Percentiles rank a stretch among this genome's conserved stretches.
Conservation (phyloP, 441 rosid species). For the Gossypium gossypioides region DNA sequence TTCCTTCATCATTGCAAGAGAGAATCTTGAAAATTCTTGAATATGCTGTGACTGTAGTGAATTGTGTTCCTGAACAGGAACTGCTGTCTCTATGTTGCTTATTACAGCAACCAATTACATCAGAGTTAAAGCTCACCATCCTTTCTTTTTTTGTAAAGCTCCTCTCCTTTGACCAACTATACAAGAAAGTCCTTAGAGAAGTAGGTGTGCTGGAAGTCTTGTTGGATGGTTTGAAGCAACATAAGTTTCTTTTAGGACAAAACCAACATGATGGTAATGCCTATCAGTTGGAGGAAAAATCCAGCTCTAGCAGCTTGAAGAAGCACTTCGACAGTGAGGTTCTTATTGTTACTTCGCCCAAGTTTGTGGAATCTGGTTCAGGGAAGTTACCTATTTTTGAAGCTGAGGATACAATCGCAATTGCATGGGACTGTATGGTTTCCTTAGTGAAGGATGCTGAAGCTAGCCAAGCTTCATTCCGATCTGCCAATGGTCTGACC, state of each 20-base stretch:
- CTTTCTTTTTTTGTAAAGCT: slow-evolving; percentile 95
- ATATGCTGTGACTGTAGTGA: slow-evolving; percentile 98
- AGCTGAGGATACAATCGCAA: slow-evolving; percentile 65
- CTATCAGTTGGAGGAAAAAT: slow-evolving; percentile 51
- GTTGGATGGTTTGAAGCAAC: slow-evolving; percentile 92
- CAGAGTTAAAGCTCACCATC: slow-evolving; percentile 83
- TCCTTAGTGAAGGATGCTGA: slow-evolving; percentile 94
- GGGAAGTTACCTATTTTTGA: slow-evolving; percentile 81
- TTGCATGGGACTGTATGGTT: slow-evolving; percentile 97
- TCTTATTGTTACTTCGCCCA: slow-evolving; percentile 83
- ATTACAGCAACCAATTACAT: slow-evolving; percentile 86
- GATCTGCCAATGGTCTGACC: slow-evolving; percentile 85
- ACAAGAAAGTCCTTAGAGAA: slow-evolving; percentile 94
- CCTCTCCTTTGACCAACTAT: slow-evolving; percentile 94
- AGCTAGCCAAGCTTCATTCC: slow-evolving; percentile 79
- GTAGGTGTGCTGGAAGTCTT: slow-evolving; percentile 96
- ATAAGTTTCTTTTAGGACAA: slow-evolving; percentile 78
- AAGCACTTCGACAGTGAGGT: slow-evolving; percentile 73
- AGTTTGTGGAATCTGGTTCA: slow-evolving; percentile 69
- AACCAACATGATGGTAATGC: slow-evolving; percentile 41
- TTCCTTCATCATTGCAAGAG: slow-evolving; percentile 87
- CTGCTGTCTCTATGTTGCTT: slow-evolving; percentile 95
- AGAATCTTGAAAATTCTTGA: slow-evolving; percentile 97
- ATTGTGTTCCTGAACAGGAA: slow-evolving; percentile 99
- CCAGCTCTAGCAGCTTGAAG: slow-evolving; percentile 77